Evolutionary conservation across 306 rosid genomes (phyloP).

Genomic region (Corylus americana): DNA sequence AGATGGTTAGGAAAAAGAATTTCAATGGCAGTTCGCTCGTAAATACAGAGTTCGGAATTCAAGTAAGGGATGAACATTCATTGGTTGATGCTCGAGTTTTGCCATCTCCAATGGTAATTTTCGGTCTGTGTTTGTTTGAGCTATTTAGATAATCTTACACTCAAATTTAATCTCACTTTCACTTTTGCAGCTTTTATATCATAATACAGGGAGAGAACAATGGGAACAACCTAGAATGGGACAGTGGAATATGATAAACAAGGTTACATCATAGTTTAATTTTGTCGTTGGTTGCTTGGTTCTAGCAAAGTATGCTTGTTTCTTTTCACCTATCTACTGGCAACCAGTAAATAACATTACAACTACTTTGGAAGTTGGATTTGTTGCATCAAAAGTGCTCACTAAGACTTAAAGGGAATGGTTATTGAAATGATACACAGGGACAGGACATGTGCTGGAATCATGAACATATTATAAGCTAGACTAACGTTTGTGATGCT

Average conservation of each 20-base stretch:
- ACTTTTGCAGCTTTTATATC: constrained; percentile 58
- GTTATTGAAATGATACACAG: too few species aligned
- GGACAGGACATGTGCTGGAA: too few species aligned
- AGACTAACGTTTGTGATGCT: background rate
- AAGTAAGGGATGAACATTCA: constrained; percentile 14
- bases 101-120: constrained; percentile 43
- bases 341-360: too few species aligned
- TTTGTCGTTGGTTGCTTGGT: background rate
- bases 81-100: constrained; percentile 47
- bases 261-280: constrained; percentile 41
- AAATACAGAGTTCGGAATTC: constrained; percentile 36
- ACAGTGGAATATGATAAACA: constrained; percentile 83
- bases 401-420: too few species aligned
- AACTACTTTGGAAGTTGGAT: too few species aligned
- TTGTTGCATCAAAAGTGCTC: too few species aligned
- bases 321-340: background rate
- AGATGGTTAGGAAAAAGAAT: constrained; percentile 17
- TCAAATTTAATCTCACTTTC: background rate
- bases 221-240: constrained; percentile 65
- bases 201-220: constrained; percentile 43
- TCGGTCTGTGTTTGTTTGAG: background rate
- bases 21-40: background rate
- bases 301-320: background rate
- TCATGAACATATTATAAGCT: background rate
- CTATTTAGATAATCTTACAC: background rate